Base-by-base conservation (phyloP, 1,284 basidiomycete genomes). In the Ustilago lituana region DNA sequence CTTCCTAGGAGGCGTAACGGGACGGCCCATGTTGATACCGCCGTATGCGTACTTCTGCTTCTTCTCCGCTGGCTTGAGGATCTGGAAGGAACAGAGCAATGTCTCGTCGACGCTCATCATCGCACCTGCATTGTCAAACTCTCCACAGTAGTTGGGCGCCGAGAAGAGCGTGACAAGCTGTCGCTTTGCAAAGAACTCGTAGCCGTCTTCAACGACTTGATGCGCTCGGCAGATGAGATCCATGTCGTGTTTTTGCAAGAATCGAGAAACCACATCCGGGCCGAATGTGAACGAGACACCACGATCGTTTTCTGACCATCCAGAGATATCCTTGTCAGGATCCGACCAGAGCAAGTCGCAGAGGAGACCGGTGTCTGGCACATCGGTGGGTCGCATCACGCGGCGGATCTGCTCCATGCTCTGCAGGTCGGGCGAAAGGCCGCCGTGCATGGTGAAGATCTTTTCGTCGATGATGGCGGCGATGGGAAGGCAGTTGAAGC, bases 31-130 rank as follows among this genome's bases (percentile, higher is more conserved):
- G 54, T 82, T 81, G 61, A 80, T 81, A 11, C 82, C 83, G 5
- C 82, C 83, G 45, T 81, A 82, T 39, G 81, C 74, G 60, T 83
- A 93, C 84, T 93, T 94, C 63, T 90, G 88, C 85, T 98, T 98
- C 89, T 98, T 98, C 86, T 98, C 95, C 33, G 95, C 95, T 40
- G 95, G 95, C 86, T 98, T 98, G 82, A 98, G 86, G 75, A 98
- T 98, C 45, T 71, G 69, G 92, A 98, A 98, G 14, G 94, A 97
- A 85, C 95, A 98, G 68, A 98, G 84, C 73, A 98, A 84, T 8
- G 94, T 97, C 85, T 98, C 95, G 82, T 98, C 95, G 50, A 98
- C 96, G 80, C 92, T 94, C 96, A 98, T 98, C 95, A 98, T 98
- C 24, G 95, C 95, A 36, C 95, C 95, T 15, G 94, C 94, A 82